Percentiles rank a stretch among this genome's conserved stretches.
These are phyloP conservation scores for Argentina anserina DNA, from an alignment of 306 rosid genomes.

Conservation along the genomic window DNA sequence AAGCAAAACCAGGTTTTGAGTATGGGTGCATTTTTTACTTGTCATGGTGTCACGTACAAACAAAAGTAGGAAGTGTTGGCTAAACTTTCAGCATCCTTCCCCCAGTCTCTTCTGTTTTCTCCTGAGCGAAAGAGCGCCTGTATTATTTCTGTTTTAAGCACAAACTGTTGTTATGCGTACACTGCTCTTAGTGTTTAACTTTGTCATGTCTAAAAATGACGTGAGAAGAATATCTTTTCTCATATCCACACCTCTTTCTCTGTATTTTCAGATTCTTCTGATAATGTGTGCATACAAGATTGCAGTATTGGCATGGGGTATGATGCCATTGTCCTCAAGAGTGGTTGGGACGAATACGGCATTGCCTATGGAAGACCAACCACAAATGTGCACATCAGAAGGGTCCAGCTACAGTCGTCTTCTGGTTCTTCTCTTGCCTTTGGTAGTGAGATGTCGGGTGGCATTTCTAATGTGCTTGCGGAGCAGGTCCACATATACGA, in stretches of 20 bases:
- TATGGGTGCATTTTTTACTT: not conserved
- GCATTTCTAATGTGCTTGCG: constrained; percentile 70
- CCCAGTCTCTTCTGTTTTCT: not conserved
- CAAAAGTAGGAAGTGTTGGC: not conserved
- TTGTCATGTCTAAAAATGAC: not conserved
- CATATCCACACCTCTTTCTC: not conserved
- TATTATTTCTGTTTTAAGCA: not conserved
- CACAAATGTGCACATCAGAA: constrained; percentile 65
- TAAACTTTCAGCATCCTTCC: not conserved
- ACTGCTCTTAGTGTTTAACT: not conserved
- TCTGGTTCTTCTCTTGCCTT: constrained; percentile 77
- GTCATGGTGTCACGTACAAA: not conserved
- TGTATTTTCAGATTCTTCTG: constrained; percentile 77
- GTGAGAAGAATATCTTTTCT: not conserved
- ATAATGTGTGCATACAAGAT: constrained; percentile 84
- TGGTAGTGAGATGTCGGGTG: constrained; percentile 98
- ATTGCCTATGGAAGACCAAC: constrained; percentile 86
- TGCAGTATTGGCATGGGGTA: constrained; percentile 63
- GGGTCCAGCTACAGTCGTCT: constrained; percentile 61
- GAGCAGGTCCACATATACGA: constrained; percentile 64
- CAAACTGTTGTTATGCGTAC: not conserved
- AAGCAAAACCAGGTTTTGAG: not conserved
- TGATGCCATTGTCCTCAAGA: constrained; percentile 86
- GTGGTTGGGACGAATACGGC: constrained; percentile 99
- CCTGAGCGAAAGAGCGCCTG: not conserved